Conservation (phyloP, 2,329 filamentous ascomycete species). For the Ilyonectria destructans region DNA sequence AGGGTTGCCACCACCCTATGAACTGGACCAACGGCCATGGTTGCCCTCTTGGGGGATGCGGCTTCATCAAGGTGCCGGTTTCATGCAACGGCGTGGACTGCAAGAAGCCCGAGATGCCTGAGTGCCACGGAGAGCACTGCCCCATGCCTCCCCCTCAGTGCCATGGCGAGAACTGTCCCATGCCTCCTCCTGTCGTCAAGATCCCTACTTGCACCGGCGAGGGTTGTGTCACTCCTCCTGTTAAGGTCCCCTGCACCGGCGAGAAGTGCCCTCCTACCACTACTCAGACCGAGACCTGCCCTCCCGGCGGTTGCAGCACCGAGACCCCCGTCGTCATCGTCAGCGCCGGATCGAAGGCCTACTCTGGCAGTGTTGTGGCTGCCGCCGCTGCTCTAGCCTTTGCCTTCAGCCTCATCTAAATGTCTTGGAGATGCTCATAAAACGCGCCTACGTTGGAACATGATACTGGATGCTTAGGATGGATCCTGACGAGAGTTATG, state of each 20-base stretch:
- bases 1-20: slow-evolving; percentile 1
- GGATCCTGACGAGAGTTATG: background rate
- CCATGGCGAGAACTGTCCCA: background rate
- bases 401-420: slow-evolving; percentile 14
- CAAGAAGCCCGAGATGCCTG: background rate
- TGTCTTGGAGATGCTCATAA: background rate
- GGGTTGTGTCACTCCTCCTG: background rate
- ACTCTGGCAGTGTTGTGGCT: slow-evolving; percentile 10
- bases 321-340: slow-evolving; percentile 9
- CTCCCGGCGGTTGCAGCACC: background rate
- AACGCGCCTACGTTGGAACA: background rate
- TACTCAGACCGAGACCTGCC: no score
- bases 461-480: background rate
- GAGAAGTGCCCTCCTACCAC: no score
- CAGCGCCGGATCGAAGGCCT: slow-evolving; percentile 16
- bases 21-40: slow-evolving; percentile 1
- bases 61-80: background rate
- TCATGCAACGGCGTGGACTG: background rate
- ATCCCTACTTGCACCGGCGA: background rate
- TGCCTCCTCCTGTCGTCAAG: slow-evolving; percentile 8
- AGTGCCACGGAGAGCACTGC: background rate
- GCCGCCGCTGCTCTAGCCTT: slow-evolving; percentile 1
- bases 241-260: no score
- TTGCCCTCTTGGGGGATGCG: background rate
- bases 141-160: no score